Evolutionary conservation across 192 early-diverging fungal species (phyloP), one percentile per base, ranked within the genome.

Genomic region (Coemansia aciculifera): DNA sequence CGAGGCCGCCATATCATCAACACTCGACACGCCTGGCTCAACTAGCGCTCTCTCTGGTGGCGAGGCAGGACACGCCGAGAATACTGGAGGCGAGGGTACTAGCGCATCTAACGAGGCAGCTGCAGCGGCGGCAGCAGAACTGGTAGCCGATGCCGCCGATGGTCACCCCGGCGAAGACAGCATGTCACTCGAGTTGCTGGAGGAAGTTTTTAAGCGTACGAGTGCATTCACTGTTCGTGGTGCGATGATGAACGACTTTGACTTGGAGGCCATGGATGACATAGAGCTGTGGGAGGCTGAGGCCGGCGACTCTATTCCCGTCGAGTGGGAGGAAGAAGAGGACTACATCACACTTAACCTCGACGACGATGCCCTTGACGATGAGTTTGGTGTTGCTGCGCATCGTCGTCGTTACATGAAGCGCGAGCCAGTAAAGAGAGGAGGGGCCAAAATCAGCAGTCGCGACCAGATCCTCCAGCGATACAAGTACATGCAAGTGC

Each of bases 191-290:
- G 89, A 90, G 64, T 93, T 95, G 66, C 84, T 96, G 11, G 91
- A 96, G 70, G 94, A 97, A 69, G 87, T 97, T 23, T 97, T 97
- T 61, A 88, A 90, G 68, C 87, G 92, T 36, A 97, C 95, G 5
- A 93, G 92, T 17, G 86, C 87, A n/a, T 96, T 97, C 76, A 95
- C 81, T 23, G 81, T 83, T 49, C 81, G 74, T 49, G 77, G 81
- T 21, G 81, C 81, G 23, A 78, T 78, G 81, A 69, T 83, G 66
- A 73, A 83, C 37, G 73, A 69, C 29, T 61, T 78, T 57, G 81
- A 83, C 24, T 34, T 83, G 59, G 81, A 83, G 51, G 76, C 64
- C 10, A 78, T 83, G 75, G 81, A 83, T 56, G 84, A 85, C 44
- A 77, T 92, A 48, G 93, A 94, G 62, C 71, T 92, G 66, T 94